Evolutionary conservation across 345 rosid species (phyloP), one percentile per base, ranked within the genome.

Genomic region (Eucalyptus caleyi): DNA sequence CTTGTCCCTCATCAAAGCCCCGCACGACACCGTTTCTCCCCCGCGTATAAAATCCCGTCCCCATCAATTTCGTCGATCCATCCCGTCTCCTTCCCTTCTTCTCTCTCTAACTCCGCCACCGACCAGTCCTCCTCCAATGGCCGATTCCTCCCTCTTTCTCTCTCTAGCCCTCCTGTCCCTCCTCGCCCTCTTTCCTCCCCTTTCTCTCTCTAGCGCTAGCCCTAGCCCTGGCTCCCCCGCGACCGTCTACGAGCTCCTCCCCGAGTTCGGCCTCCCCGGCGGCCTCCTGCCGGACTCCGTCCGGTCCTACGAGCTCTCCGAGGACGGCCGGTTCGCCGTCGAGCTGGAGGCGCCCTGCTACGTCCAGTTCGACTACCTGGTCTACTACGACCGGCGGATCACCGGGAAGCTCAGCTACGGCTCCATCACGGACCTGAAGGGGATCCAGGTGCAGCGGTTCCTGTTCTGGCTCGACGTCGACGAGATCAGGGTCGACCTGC

Each of bases 401-500:
- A 91, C 96, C 2, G 99, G 99, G 6, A 94, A 89, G 83, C 94
- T 97, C 89, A 87, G 95, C 30, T 95, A 95, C 87, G 99, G 99
- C 54, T 93, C 97, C 50, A 97, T 97, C 89, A 90, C 95, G 14
- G 92, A 93, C 32, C 92, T 97, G 87, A 86, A 96, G 87, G 99
- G 99, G 90, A 97, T 98, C 91, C 95, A 96, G 91, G 99, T 98
- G 86, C 95, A 93, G 89, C 91, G 93, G 49, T 88, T 97, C 93
- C 93, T 97, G 62, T 50, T 98, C 16, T 98, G 99, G 99, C 91
- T 98, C 60, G 94, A 93, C 89, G 98, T 98, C 23, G 97, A 95
- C 89, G 94, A 95, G 90, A 97, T 98, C 94, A 96, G 92, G 92
- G 99, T 97, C 16, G 99, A 98, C 93, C 94, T 98, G 50, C 99